These are phyloP conservation scores for Backusella macrospora DNA, from an alignment of 192 early-diverging fungal genomes.

Conservation along the genomic window DNA sequence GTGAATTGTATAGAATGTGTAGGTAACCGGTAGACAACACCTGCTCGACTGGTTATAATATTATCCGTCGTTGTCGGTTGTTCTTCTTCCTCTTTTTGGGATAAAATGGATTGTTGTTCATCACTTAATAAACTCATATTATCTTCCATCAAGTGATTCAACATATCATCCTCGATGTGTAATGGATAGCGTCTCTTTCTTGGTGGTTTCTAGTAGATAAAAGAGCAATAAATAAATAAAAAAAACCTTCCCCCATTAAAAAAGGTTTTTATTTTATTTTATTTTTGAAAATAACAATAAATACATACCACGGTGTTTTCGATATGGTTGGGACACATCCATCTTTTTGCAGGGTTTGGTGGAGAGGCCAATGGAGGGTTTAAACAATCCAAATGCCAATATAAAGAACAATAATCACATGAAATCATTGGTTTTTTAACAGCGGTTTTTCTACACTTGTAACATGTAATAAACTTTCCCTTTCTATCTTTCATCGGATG, in stretches of 20 bases:
- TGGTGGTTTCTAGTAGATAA: not conserved
- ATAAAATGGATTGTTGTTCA: not conserved
- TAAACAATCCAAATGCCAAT: slow-evolving; percentile 60
- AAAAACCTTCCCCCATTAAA: no score
- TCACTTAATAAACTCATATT: slow-evolving; percentile 8
- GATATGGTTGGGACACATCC: slow-evolving; percentile 60
- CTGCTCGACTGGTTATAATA: slow-evolving; percentile 19
- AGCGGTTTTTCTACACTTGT: slow-evolving; percentile 45
- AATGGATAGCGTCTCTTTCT: not conserved
- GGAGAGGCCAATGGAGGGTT: slow-evolving; percentile 51
- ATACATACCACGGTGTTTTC: slow-evolving; percentile 49
- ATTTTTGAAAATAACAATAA: no score
- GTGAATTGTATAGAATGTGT: slow-evolving; percentile 43
- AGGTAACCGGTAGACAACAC: slow-evolving; percentile 44
- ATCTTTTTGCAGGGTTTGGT: slow-evolving; percentile 47
- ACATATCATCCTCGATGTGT: not conserved
- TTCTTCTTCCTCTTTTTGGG: not conserved
- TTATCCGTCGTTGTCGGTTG: not conserved
- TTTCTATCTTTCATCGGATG: slow-evolving; percentile 40
- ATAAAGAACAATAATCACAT: slow-evolving; percentile 54
- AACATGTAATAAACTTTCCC: slow-evolving; percentile 45
- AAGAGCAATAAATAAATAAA: no score
- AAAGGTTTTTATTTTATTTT: no score
- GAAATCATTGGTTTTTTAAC: slow-evolving; percentile 44
- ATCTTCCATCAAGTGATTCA: not conserved